These are phyloP conservation scores for Pythium insidiosum DNA, from an alignment of 352 stramenopile species.

Conservation along the genomic window DNA sequence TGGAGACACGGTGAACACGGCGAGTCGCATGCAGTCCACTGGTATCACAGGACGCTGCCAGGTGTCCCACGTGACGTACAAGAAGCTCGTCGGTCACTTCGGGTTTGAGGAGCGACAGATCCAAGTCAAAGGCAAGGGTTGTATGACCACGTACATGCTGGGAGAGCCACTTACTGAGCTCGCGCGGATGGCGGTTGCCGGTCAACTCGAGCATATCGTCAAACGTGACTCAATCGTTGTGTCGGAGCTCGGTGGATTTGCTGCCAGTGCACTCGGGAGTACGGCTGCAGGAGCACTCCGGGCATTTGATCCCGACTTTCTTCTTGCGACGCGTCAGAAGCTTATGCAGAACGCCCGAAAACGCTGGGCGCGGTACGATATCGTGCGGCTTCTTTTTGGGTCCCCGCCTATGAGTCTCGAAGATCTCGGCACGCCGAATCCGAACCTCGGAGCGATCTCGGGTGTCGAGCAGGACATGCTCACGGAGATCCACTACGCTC, in stretches of 20 bases:
- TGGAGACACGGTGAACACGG: constrained; percentile 90
- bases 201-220: constrained; percentile 56
- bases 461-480: constrained; percentile 59
- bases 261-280: no score
- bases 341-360: constrained; percentile 43
- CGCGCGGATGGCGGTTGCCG: constrained; percentile 41
- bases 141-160: constrained; percentile 79
- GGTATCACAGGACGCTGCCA: constrained; percentile 73
- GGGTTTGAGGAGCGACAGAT: constrained; percentile 74
- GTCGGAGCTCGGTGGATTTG: constrained; percentile 31
- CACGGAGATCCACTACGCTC: constrained; percentile 41
- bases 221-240: constrained; percentile 62
- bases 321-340: constrained; percentile 36
- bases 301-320: constrained; percentile 42
- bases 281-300: no score
- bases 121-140: constrained; percentile 82
- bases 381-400: constrained; percentile 40
- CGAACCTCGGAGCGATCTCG: constrained; percentile 24
- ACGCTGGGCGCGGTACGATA: constrained; percentile 51
- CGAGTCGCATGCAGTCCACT: constrained; percentile 87
- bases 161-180: constrained; percentile 60
- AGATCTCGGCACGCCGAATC: constrained; percentile 20
- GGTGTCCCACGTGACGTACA: constrained; percentile 75
- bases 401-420: constrained; percentile 30
- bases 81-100: constrained; percentile 71